These are phyloP conservation scores for Aspergillus jensenii DNA, from an alignment of 2,329 filamentous ascomycete species.

Conservation along the genomic window DNA sequence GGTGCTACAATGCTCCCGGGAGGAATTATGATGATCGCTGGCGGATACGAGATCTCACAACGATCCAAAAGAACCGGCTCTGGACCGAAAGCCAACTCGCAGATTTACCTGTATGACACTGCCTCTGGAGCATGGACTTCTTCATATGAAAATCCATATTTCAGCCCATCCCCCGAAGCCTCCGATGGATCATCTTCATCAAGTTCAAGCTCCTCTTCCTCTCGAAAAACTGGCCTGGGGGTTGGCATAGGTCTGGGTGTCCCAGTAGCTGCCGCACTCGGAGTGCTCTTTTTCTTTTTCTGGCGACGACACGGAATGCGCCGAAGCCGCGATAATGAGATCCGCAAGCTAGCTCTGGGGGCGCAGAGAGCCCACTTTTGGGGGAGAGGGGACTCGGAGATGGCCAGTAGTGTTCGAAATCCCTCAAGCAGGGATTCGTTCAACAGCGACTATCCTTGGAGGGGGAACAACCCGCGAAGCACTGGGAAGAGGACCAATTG, in stretches of 20 bases:
- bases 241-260: conserved; percentile 66
- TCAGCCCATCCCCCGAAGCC: conserved; percentile 5
- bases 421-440: conserved; percentile 27
- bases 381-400: conserved; percentile 36
- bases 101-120: conserved; percentile 60
- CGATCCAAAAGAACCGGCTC: conserved; percentile 38
- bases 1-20: conserved; percentile 62
- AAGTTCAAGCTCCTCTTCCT: conserved; percentile 23
- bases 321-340: conserved; percentile 52
- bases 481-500: conserved; percentile 22
- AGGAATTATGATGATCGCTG: conserved; percentile 60
- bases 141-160: conserved; percentile 53
- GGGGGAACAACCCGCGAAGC: conserved; percentile 16
- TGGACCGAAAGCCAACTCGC: conserved; percentile 38
- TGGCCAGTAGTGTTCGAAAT: conserved; percentile 37
- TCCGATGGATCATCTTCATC: conserved; percentile 8
- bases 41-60: conserved; percentile 55
- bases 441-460: conserved; percentile 32
- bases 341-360: conserved; percentile 53
- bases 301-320: conserved; percentile 47
- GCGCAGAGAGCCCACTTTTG: conserved; percentile 50
- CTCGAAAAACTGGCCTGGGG: conserved; percentile 59
- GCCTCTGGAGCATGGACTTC: conserved; percentile 60
- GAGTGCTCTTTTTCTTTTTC: conserved; percentile 52
- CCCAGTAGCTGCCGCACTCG: conserved; percentile 49